Evolutionary conservation across 495 filamentous ascomycete species (phyloP), one percentile per base, ranked within the genome.

Genomic region (Letharia lupina): DNA sequence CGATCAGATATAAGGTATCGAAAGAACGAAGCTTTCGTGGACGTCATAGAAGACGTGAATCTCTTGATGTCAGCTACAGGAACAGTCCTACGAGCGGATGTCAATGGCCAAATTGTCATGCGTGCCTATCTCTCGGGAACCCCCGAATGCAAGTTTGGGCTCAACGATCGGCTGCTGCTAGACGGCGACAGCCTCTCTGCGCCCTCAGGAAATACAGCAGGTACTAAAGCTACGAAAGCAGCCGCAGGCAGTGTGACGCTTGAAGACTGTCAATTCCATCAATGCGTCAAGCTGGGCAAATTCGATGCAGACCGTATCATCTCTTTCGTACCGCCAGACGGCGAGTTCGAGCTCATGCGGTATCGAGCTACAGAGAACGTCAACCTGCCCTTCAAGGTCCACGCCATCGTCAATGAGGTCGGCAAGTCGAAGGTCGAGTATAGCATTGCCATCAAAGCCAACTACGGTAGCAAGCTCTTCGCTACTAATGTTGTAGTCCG

Each of bases 311-410:
- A 99, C 75, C 86, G 95, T 61, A 99, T 96, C 74, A 99, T 99
- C 77, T 93, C 88, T 33, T 99, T 99, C 77, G 86, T 99, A 44
- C 95, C 95, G 45, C 95, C 95, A 37, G 95, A 99, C 77, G 95
- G 95, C 68, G 93, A 97, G 71, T 99, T 99, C 77, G 95, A 99
- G 80, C 84, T 99, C 64, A 99, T 99, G 95, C 88, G 92, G 31
- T 99, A 99, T 79, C 91, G 95, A 68, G 93, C 95, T n/a, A 98
- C 94, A 31, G 95, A 99, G 76, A 98, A 99, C 73, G 93, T 99
- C 74, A 99, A 99, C 75, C 82, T 99, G 20, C 95, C 95, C 11
- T 99, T 99, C 84, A 96, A 96, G 76, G 91, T 99, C 62, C 95
- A 98, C 74, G 93, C 93, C 67, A 99, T 97, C 71, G 94, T 99